Evolutionary conservation across 345 rosid species (phyloP), one percentile per base, ranked within the genome.

Genomic region (Citrus maxima): DNA sequence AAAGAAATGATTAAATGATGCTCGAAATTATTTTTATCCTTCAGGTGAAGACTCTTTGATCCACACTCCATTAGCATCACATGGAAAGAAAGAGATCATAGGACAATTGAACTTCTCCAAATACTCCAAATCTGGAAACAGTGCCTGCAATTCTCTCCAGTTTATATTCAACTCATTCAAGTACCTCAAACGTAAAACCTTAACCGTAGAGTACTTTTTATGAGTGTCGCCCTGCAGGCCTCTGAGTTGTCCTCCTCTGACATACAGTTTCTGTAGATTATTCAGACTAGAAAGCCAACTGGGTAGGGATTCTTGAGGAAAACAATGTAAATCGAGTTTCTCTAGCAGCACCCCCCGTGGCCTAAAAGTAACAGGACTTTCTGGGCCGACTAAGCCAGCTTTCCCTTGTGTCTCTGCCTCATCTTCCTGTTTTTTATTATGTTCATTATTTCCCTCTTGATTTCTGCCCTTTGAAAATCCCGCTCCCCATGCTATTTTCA

Each of bases 401-500:
- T 38, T 8, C 12, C 10, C 10, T 38, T 38, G 3, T 7, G 42
- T 40, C 46, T 40, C 46, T 10, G 46, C 46, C 46, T 3, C 46
- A 2, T 9, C 46, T 40, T 2, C 3, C 46, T 10, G 46, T 40
- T 40, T 40, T 40, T 10, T 10, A 9, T 40, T 10, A 9, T 40
- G 46, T 40, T 40, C 13, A 40, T 10, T 40, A 40, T 40, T 40
- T 40, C 46, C 46, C 13, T 10, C 46, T 40, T 40, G 46, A 40
- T 40, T 40, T 0, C 46, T 58, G 61, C n/a, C 60, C 60, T 16
- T 16, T 55, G 60, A 19, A 55, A 84, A 21, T 10, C 73, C 78
- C 38, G 84, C 86, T 78, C 87, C 88, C 92, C 89, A 86, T 2
- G 71, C 78, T n/a, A 89, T 75, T 73, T 77, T 82, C 71, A 86